Evolutionary conservation across 2,329 filamentous ascomycete species (phyloP), one percentile per base, ranked within the genome.

Genomic region (Exophiala lecanii-corni): DNA sequence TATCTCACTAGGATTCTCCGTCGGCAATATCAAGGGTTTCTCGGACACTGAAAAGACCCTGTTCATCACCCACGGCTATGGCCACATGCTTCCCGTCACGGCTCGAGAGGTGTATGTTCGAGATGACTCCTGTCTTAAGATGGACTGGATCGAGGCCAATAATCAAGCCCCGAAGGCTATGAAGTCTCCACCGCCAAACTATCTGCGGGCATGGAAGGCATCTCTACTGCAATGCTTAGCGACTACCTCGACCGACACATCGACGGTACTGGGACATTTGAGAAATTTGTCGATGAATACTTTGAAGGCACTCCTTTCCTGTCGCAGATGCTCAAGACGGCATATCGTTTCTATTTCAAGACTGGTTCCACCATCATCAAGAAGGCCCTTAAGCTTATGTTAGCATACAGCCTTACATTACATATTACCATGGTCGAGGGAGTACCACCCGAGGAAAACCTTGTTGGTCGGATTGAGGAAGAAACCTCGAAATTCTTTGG

Each of bases 171-270:
- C 12, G 82, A 82, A 43, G 79, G 86, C 58, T 94, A 91, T 58
- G 87, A 92, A 65, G 80, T 89, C 45, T 84, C 84, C 62, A 96
- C 91, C 2, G 86, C 91, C 64, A 87, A 82, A 62, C 78, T 96
- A 37, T 91, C 92, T 32, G 87, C 92, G 46, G 89, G 89, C 40
- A 84, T 86, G 61, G 88, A 94, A 59, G 89, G 91, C 43, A 82
- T 97, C 58, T 89, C 85, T 39, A 79, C 79, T 20, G 78, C 84
- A 35, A 81, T 87, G 52, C 73, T 97, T 30, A 88, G 86, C 3
- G 88, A 95, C 61, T 97, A 97, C 61, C 81, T 97, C 21, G 89
- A 97, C 69, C 87, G 88, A 64, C 89, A 97, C 68, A 88, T 97
- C 49, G 89, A 96, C 58, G 82, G 82, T 45, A 88, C 95, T 57